Percentiles rank a stretch among this genome's conserved stretches.
Evolutionary conservation across 176 grass and related monocot species (phyloP).

Genomic region (Otatea glauca): DNA sequence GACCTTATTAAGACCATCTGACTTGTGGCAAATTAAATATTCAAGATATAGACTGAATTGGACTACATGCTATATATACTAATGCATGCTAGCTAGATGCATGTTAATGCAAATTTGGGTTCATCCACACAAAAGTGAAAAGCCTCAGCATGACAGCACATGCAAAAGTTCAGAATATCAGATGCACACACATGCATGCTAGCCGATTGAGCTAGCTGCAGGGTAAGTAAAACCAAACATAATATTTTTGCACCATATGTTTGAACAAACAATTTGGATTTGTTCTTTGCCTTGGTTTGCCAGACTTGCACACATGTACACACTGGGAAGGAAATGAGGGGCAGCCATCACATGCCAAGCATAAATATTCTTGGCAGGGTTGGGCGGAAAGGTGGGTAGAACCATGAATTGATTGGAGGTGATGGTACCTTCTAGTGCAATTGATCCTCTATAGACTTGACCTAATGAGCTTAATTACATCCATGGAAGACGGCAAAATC

Average conservation of each 20-base stretch:
- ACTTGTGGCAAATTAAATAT: neutral
- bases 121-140: neutral
- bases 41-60: neutral
- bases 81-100: neutral
- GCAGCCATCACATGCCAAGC: slow-evolving; percentile 34
- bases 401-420: neutral
- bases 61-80: neutral
- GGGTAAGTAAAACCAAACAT: no score
- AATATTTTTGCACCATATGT: neutral
- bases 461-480: neutral
- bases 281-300: neutral
- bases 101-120: neutral
- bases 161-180: neutral
- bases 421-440: neutral
- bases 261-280: neutral
- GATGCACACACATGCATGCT: neutral
- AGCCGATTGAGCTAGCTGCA: no score
- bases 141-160: neutral
- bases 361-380: slow-evolving; percentile 18
- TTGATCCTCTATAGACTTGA: neutral
- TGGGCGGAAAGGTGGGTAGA: neutral
- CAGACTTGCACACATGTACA: neutral
- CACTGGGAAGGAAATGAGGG: neutral
- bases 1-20: neutral
- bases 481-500: neutral